Evolutionary conservation across 148 eudicot genomes (phyloP).

Genomic region (Euryodendron excelsum): DNA sequence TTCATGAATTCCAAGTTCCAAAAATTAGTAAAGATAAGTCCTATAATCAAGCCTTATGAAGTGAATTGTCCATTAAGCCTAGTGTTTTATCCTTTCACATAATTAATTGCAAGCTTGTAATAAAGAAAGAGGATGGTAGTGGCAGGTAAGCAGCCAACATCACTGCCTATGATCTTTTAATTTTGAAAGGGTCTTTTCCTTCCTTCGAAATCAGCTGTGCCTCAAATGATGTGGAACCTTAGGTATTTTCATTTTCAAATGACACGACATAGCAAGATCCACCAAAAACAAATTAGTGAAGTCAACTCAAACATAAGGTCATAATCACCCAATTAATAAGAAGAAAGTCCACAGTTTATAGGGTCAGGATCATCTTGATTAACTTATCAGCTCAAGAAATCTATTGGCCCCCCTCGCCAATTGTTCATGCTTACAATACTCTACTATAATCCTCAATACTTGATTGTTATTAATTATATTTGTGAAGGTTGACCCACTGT

Average conservation of each 20-base stretch:
- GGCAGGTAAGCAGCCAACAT: no score
- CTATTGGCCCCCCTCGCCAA: neutral
- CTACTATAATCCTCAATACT: neutral
- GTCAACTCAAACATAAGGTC: neutral
- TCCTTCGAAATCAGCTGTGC: no score
- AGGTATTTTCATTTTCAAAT: neutral
- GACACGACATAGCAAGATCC: neutral
- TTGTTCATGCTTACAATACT: neutral
- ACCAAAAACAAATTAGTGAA: neutral
- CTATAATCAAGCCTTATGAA: neutral
- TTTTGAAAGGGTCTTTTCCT: constrained; percentile 5
- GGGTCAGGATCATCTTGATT: neutral
- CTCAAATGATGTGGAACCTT: neutral
- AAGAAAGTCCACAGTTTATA: neutral
- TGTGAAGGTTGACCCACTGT: neutral
- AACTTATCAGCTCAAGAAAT: neutral
- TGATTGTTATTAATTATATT: neutral
- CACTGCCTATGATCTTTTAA: neutral
- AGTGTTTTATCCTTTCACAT: neutral
- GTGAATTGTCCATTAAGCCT: neutral
- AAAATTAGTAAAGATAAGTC: neutral
- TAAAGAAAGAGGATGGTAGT: no score
- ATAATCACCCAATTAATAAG: neutral
- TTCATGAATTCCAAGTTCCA: neutral
- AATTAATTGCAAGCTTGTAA: neutral